Conservation (phyloP, 768 basidiomycete genomes). For the Boletus coccyginus region DNA sequence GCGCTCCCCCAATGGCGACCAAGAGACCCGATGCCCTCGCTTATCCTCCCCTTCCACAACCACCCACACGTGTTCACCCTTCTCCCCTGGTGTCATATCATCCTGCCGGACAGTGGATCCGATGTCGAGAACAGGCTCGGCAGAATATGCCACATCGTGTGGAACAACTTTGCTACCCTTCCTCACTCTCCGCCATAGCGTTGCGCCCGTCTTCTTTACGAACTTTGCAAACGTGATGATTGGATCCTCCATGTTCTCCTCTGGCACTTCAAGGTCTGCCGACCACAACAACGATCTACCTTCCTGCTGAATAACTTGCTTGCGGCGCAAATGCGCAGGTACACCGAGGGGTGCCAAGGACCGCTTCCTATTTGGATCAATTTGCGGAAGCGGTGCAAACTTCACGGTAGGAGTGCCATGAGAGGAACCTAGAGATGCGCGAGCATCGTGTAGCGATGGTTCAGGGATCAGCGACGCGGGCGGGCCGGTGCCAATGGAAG, state of each 20-base stretch:
- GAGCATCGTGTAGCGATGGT: constrained; percentile 7
- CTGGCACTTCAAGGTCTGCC: constrained; percentile 21
- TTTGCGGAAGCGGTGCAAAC: constrained; percentile 59
- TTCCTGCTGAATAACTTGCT: constrained; percentile 15
- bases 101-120: constrained; percentile 24
- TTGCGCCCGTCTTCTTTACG: constrained; percentile 42
- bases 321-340: constrained; percentile 40
- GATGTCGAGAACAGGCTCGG: constrained; percentile 20
- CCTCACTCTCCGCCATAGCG: constrained; percentile 47
- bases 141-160: constrained; percentile 2
- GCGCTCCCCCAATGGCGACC: constrained; percentile 25
- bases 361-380: constrained; percentile 48
- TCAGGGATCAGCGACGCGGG: constrained; percentile 11
- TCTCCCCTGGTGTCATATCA: constrained; percentile 1
- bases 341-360: constrained; percentile 53
- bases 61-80: neutral
- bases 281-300: constrained; percentile 19
- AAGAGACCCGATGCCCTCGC: constrained; percentile 21
- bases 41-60: constrained; percentile 5
- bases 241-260: constrained; percentile 44
- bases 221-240: constrained; percentile 48
- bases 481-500: constrained; percentile 13
- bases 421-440: constrained; percentile 15
- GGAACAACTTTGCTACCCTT: constrained; percentile 29
- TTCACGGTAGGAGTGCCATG: constrained; percentile 38